Evolutionary conservation across 352 stramenopile species (phyloP), one percentile per base, ranked within the genome.

Genomic region (Phytophthora citrophthora): DNA sequence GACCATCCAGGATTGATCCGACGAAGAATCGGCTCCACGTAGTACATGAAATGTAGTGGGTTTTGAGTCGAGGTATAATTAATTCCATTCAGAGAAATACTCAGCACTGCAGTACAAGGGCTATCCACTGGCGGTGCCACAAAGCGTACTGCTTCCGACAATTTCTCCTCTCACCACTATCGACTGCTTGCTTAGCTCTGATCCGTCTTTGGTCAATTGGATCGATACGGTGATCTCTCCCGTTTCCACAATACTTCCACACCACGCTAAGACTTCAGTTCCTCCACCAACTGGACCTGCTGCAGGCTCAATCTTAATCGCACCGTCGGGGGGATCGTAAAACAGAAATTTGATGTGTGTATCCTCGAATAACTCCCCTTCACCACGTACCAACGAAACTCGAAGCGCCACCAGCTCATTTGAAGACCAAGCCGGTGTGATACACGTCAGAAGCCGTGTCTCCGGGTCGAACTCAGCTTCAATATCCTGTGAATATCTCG

Each of bases 1-100:
- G 72, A 74, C 81, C 81, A 92, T 0, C 68, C 57, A 8, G 81
- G 83, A 1, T 63, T 72, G 15, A 92, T 75, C 4, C 75, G 81
- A 5, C 64, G 77, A 50, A 92, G 74, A 20, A 82, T 58, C 8
- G 81, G 79, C 6, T 82, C 70, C 3, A 76, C 38, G 27, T 89
- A 92, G 48, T 90, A 92, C 29, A 64, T 80, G 54, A 74, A 92
- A 7, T 74, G 72, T 8, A 92, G 75, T 3, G 64, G 74, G 3
- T 38, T 65, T 26, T 83, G 81, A 1, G 71, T 51, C 0, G 68
- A 86, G 6, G 79, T 92, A 59, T 90, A 91, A 61, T 90, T 85
- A 40, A 92, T 92, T 0, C 81, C 83, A n/a, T 92, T 89, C 32
- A 92, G 61, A 0, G 80, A 81, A 50, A 92, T 89, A 47, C 83